Evolutionary conservation across 1,139 yeast species (phyloP).

Genomic region (Zygosaccharomyces sapae): DNA sequence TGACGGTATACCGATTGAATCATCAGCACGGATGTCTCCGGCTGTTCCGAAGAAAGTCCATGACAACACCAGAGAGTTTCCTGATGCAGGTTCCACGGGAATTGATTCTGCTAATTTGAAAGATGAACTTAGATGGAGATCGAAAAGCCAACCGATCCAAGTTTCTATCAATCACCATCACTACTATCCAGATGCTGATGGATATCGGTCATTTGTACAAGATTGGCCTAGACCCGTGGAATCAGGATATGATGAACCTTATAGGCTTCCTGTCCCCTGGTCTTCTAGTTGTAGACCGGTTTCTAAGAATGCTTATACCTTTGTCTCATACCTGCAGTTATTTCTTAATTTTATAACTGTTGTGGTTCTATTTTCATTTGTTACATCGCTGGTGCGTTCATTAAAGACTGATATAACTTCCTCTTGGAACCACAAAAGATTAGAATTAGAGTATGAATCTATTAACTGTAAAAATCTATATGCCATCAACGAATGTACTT

Average conservation of each 20-base stretch:
- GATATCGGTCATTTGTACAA: constrained; percentile 4
- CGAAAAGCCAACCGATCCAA: constrained; percentile 24
- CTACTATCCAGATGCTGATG: constrained; percentile 18
- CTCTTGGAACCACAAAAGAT: constrained; percentile 61
- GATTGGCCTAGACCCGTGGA: constrained; percentile 3
- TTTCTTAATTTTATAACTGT: constrained; percentile 59
- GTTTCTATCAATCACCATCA: constrained; percentile 30
- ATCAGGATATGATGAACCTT: constrained; percentile 9
- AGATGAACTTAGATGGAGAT: constrained; percentile 15
- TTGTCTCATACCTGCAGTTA: constrained; percentile 70
- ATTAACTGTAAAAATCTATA: constrained; percentile 66
- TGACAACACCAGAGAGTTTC: not conserved
- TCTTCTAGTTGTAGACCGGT: constrained; percentile 31
- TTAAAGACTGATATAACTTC: constrained; percentile 67
- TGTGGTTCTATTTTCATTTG: constrained; percentile 50
- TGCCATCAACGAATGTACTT: constrained; percentile 65
- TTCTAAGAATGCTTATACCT: constrained; percentile 58
- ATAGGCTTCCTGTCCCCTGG: constrained; percentile 33
- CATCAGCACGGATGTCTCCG: not conserved
- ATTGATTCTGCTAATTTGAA: constrained; percentile 9
- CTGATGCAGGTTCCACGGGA: not conserved
- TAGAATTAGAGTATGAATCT: constrained; percentile 61
- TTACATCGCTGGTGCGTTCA: constrained; percentile 53
- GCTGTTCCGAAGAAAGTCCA: not conserved
- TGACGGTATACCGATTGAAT: constrained; percentile 15